phyloP scores from a whole-genome alignment of 495 filamentous ascomycete species.

The Penicillium pancosmium region DNA sequence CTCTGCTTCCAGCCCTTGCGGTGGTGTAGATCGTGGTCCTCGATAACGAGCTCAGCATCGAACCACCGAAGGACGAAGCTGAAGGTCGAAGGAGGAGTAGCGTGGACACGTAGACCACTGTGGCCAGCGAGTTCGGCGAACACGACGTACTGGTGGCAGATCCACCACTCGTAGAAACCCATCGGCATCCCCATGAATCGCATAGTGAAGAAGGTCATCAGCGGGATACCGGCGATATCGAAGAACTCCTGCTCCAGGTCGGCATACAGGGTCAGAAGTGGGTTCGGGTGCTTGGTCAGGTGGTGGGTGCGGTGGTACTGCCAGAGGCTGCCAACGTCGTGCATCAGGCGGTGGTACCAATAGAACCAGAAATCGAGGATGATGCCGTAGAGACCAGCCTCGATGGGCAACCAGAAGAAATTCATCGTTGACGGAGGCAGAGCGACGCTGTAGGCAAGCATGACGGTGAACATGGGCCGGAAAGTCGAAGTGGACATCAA shows the following conservation, averaged over 20 bases:
- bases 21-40: slow-evolving; percentile 45
- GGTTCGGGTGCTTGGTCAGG: slow-evolving; percentile 44
- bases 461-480: slow-evolving; percentile 38
- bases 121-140: slow-evolving; percentile 41
- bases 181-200: slow-evolving; percentile 37
- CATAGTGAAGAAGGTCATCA: slow-evolving; percentile 39
- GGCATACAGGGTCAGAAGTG: slow-evolving; percentile 38
- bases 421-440: slow-evolving; percentile 26
- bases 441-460: slow-evolving; percentile 31
- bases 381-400: slow-evolving; percentile 38
- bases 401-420: slow-evolving; percentile 33
- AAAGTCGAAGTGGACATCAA: slow-evolving; percentile 34
- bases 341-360: slow-evolving; percentile 44
- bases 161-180: slow-evolving; percentile 47
- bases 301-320: slow-evolving; percentile 47
- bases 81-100: slow-evolving; percentile 33
- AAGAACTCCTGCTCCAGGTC: slow-evolving; percentile 44
- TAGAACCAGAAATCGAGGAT: slow-evolving; percentile 49
- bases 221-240: slow-evolving; percentile 39
- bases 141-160: slow-evolving; percentile 42
- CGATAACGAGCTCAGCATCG: slow-evolving; percentile 39
- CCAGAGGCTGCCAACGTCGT: slow-evolving; percentile 37
- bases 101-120: slow-evolving; percentile 37
- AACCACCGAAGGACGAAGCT: slow-evolving; percentile 32
- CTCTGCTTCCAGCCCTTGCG: slow-evolving; percentile 46